Conservation (phyloP, 176 grass and related monocot genomes). For the Elymus sibiricus region DNA sequence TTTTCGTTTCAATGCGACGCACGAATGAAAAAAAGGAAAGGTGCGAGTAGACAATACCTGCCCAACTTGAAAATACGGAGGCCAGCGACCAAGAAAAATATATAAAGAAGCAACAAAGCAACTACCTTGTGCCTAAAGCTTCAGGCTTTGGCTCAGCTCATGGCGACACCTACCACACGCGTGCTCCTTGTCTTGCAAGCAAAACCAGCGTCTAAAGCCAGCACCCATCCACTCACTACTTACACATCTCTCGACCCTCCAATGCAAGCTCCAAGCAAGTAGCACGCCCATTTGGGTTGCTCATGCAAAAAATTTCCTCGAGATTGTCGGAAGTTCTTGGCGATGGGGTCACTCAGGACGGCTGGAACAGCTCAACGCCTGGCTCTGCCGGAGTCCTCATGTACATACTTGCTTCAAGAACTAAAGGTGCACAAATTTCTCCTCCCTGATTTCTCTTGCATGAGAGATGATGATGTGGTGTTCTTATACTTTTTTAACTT, state of each 20-base stretch:
- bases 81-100: slow-evolving; percentile 6
- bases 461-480: neutral
- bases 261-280: slow-evolving; percentile 33
- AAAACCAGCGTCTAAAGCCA: slow-evolving; percentile 84
- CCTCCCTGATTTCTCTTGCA: neutral
- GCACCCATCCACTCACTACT: slow-evolving; percentile 46
- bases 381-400: slow-evolving; percentile 66
- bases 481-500: slow-evolving; percentile 6
- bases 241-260: slow-evolving; percentile 32
- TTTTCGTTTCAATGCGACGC: slow-evolving; percentile 15
- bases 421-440: slow-evolving; percentile 56
- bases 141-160: slow-evolving; percentile 46
- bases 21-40: neutral
- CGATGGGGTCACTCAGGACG: slow-evolving; percentile 74
- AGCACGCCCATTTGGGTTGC: slow-evolving; percentile 16
- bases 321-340: slow-evolving; percentile 19
- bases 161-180: slow-evolving; percentile 66
- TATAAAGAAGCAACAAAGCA: slow-evolving; percentile 18
- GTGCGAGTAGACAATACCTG: slow-evolving; percentile 20
- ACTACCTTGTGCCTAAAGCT: slow-evolving; percentile 64
- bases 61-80: slow-evolving; percentile 1
- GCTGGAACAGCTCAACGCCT: slow-evolving; percentile 34
- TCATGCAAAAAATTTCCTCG: slow-evolving; percentile 4
- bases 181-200: slow-evolving; percentile 94
- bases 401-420: slow-evolving; percentile 89